phyloP scores from a whole-genome alignment of 2,329 filamentous ascomycete species.

The Colletotrichum acutatum region DNA sequence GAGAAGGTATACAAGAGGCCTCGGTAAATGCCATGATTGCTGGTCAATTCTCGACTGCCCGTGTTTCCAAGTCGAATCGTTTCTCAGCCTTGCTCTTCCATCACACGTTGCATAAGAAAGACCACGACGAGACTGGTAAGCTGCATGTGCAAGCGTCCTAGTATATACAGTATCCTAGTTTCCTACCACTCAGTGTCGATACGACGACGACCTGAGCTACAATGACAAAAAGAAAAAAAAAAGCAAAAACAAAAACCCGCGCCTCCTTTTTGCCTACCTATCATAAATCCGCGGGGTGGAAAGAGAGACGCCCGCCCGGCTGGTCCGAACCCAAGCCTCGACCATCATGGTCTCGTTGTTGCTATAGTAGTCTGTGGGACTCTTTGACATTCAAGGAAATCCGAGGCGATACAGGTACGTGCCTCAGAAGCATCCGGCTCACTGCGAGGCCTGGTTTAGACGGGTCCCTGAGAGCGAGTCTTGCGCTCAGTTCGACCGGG shows the following conservation, averaged over 20 bases:
- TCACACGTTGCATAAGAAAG: neutral
- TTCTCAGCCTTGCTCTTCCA: neutral
- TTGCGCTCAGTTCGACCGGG: conserved; percentile 53
- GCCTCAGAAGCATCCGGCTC: neutral
- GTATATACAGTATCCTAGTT: conserved; percentile 8
- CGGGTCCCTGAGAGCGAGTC: conserved; percentile 54
- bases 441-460: neutral
- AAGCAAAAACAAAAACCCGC: neutral
- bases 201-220: neutral
- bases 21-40: neutral
- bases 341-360: conserved; percentile 3
- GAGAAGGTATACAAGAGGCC: neutral
- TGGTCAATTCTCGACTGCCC: neutral
- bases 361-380: neutral
- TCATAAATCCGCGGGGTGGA: conserved; percentile 17
- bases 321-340: conserved; percentile 10
- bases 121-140: neutral
- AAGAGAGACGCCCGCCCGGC: conserved; percentile 9
- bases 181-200: neutral
- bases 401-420: neutral
- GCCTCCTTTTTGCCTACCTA: conserved; percentile 27
- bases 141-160: conserved; percentile 9
- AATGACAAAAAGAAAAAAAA: neutral
- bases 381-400: neutral
- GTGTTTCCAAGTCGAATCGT: too few species aligned